Percentiles rank a stretch among this genome's conserved stretches.
phyloP scores from a whole-genome alignment of 768 basidiomycete genomes.

The Suillus hirtellus region DNA sequence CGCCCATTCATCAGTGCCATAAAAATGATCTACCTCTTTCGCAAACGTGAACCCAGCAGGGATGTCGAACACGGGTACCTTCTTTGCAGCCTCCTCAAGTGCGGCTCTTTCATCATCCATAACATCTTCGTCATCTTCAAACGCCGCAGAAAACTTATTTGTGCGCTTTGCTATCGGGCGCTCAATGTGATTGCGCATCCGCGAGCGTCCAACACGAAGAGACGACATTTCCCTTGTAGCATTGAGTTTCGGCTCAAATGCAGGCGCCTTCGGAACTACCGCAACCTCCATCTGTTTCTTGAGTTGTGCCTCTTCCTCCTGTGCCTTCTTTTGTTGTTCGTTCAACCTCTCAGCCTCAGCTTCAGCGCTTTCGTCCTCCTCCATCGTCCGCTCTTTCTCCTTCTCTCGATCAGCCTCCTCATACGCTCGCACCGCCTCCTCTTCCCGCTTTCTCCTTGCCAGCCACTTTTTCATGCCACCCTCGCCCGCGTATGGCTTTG shows the following conservation, averaged over 20 bases:
- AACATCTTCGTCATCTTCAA: conserved; percentile 49
- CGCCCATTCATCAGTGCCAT: conserved; percentile 1
- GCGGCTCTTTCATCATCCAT: conserved; percentile 41
- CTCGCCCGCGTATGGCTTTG: conserved; percentile 77
- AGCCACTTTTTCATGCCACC: conserved; percentile 79
- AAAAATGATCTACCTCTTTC: conserved; percentile 47
- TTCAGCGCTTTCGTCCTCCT: conserved; percentile 34
- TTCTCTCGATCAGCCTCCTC: conserved; percentile 23
- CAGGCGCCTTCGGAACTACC: conserved; percentile 18
- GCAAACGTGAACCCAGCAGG: conserved; percentile 69
- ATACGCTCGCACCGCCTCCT: conserved; percentile 39
- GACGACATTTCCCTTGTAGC: conserved; percentile 43
- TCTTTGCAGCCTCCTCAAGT: conserved; percentile 57
- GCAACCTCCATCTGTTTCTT: conserved; percentile 18
- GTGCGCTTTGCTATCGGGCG: conserved; percentile 51
- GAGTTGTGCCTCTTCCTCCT: conserved; percentile 13
- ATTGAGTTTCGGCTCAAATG: conserved; percentile 21
- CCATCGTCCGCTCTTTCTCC: conserved; percentile 36
- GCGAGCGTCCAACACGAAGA: conserved; percentile 65
- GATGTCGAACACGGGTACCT: conserved; percentile 56
- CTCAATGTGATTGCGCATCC: conserved; percentile 59
- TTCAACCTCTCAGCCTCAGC: conserved; percentile 21
- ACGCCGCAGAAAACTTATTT: conserved; percentile 68
- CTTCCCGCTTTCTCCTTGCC: conserved; percentile 60
- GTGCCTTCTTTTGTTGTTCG: conserved; percentile 19